Evolutionary conservation across 371 early-diverging fungal species (phyloP).

Genomic region (Enterocytospora artemiae): DNA sequence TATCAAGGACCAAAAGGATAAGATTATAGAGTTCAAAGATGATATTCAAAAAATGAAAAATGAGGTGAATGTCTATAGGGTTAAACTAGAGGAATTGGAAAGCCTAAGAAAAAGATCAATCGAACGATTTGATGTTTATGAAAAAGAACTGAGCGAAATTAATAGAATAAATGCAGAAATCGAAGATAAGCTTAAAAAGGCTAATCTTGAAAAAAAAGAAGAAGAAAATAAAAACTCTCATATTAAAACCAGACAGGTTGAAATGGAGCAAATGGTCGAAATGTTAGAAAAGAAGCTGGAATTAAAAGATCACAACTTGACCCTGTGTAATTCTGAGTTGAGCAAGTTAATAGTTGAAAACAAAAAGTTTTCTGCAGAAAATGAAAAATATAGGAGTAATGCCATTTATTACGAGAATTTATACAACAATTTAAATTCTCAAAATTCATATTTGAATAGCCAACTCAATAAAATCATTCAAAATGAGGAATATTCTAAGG

Average conservation of each 20-base stretch:
- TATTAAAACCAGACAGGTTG: constrained; percentile 11
- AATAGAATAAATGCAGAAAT: constrained; percentile 38
- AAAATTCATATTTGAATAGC: constrained; percentile 48
- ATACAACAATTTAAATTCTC: constrained; percentile 41
- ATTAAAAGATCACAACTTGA: constrained; percentile 40
- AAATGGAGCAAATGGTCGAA: constrained; percentile 24
- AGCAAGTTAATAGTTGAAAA: constrained; percentile 32
- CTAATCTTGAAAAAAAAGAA: constrained; percentile 18
- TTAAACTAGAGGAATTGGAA: constrained; percentile 27
- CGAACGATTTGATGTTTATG: constrained; percentile 31
- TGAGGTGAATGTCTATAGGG: background rate
- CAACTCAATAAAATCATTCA: constrained; percentile 41
- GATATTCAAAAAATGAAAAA: constrained; percentile 4
- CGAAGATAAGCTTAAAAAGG: constrained; percentile 19
- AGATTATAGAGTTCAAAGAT: constrained; percentile 2
- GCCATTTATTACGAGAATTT: constrained; percentile 45
- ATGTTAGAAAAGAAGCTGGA: constrained; percentile 30
- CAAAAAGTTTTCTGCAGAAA: constrained; percentile 23
- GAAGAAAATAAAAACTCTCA: constrained; percentile 11
- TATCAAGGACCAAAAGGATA: constrained; percentile 48
- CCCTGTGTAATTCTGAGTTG: constrained; percentile 49
- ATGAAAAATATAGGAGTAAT: constrained; percentile 32
- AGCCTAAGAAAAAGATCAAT: constrained; percentile 12
- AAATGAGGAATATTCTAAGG: constrained; percentile 13
- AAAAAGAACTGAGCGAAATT: constrained; percentile 41